Conservation (phyloP, 2,329 filamentous ascomycete genomes). For the Aspergillus sp. region DNA sequence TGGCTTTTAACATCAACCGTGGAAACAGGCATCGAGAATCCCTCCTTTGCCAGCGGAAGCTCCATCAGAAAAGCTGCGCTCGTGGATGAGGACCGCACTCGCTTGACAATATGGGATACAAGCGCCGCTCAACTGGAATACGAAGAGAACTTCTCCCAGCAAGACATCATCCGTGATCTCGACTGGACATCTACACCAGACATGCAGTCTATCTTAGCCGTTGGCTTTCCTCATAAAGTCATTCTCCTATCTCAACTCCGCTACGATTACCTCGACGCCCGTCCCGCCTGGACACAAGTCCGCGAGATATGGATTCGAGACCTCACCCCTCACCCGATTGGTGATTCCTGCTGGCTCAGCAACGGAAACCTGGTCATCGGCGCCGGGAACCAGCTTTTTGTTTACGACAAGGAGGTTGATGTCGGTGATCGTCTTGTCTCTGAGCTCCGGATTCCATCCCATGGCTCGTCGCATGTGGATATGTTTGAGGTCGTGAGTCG, state of each 20-base stretch:
- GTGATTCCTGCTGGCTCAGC: constrained; percentile 85
- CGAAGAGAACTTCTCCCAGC: constrained; percentile 63
- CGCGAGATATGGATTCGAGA: constrained; percentile 74
- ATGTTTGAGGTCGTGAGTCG: constrained; percentile 76
- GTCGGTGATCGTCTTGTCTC: constrained; percentile 55
- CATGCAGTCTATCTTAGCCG: constrained; percentile 77
- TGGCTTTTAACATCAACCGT: constrained; percentile 79
- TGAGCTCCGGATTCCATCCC: constrained; percentile 45
- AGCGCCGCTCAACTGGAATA: constrained; percentile 75
- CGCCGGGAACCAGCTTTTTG: constrained; percentile 82
- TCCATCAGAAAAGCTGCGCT: constrained; percentile 81
- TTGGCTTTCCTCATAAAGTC: constrained; percentile 85
- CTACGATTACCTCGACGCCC: constrained; percentile 83
- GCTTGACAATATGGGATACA: constrained; percentile 86
- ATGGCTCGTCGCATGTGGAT: constrained; percentile 51
- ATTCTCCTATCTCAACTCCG: constrained; percentile 78
- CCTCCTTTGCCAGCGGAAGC: constrained; percentile 74
- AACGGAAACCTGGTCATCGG: constrained; percentile 81
- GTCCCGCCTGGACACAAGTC: constrained; percentile 82
- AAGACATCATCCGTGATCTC: constrained; percentile 73
- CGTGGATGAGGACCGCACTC: constrained; percentile 65
- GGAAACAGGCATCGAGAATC: constrained; percentile 66
- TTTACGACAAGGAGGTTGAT: constrained; percentile 70
- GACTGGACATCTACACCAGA: constrained; percentile 93
- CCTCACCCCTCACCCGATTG: constrained; percentile 81